Conservation (phyloP, 1,284 basidiomycete genomes). For the Naganishia liquefaciens region DNA sequence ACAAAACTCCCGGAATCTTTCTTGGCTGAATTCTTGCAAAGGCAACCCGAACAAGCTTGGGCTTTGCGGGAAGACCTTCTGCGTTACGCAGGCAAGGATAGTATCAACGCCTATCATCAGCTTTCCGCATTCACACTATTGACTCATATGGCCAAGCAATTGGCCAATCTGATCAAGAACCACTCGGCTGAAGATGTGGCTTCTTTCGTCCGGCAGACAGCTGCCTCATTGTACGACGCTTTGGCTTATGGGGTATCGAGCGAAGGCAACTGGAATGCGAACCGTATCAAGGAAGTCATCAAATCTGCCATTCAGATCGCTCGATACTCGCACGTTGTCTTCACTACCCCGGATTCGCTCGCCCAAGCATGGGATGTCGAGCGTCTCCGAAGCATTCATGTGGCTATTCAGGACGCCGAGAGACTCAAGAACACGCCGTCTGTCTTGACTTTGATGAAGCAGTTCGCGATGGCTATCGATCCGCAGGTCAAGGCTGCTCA, state of each 20-base stretch:
- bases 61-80: conserved; percentile 63
- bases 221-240: conserved; percentile 58
- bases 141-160: conserved; percentile 65
- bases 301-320: conserved; percentile 69
- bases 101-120: conserved; percentile 73
- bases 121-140: conserved; percentile 74
- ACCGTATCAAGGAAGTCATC: conserved; percentile 75
- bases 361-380: conserved; percentile 57
- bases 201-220: conserved; percentile 61
- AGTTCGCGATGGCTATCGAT: conserved; percentile 53
- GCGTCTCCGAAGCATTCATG: conserved; percentile 54
- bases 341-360: conserved; percentile 43
- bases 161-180: conserved; percentile 59
- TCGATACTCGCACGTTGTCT: conserved; percentile 63
- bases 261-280: conserved; percentile 58
- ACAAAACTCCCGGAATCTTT: conserved; percentile 73
- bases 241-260: conserved; percentile 58
- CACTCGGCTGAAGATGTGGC: conserved; percentile 53
- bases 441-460: conserved; percentile 59
- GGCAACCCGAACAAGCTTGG: conserved; percentile 71
- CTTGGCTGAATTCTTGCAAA: conserved; percentile 74
- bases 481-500: conserved; percentile 35
- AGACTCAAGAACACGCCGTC: conserved; percentile 58
- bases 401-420: conserved; percentile 53
- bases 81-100: conserved; percentile 57